phyloP scores from a whole-genome alignment of 495 filamentous ascomycete genomes.

The Penicillium coffeae region DNA sequence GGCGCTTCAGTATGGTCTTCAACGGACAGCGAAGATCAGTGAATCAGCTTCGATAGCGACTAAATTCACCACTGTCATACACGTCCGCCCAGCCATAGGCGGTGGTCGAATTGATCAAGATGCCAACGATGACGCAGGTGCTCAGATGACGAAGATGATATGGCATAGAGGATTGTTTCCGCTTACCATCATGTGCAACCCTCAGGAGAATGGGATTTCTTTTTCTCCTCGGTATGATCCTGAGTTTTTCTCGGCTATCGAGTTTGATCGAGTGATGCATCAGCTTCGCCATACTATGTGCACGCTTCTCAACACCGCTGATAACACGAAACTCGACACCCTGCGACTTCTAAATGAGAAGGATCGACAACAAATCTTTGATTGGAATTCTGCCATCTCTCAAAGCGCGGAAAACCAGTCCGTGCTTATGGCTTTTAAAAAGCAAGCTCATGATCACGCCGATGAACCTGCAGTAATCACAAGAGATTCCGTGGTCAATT shows the following conservation, averaged over 20 bases:
- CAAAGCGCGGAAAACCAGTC: not conserved
- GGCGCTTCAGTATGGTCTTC: not conserved
- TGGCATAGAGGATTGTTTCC: not conserved
- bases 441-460: not conserved
- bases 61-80: not conserved
- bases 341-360: not conserved
- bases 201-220: not conserved
- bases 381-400: not conserved
- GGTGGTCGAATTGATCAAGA: too few relatives aligned
- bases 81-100: not conserved
- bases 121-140: not conserved
- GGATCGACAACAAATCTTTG: not conserved
- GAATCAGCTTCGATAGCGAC: not conserved
- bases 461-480: not conserved
- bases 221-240: not conserved
- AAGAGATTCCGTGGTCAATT: not conserved
- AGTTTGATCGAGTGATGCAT: not conserved
- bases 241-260: not conserved
- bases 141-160: not conserved
- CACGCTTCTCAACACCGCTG: not conserved
- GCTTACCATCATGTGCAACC: not conserved
- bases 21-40: not conserved
- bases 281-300: not conserved
- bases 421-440: not conserved
- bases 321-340: not conserved